Conservation (phyloP, 176 grass and related monocot genomes). For the Oryza brachyantha region DNA sequence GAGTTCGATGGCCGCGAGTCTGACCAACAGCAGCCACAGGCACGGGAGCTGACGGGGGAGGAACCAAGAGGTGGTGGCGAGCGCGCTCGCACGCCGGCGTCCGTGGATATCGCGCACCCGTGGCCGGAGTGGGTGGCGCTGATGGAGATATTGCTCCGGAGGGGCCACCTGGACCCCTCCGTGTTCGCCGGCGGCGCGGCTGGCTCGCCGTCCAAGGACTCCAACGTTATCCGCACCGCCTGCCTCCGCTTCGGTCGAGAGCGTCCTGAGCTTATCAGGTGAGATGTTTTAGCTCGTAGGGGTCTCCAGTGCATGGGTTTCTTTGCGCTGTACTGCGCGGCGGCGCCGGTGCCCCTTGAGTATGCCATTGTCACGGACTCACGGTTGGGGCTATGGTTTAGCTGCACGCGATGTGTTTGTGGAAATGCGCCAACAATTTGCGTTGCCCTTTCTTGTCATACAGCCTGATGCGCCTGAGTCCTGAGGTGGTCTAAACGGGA, state of each 20-base stretch:
- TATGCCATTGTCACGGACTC: not conserved
- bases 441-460: not conserved
- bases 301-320: not conserved
- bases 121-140: constrained; percentile 71
- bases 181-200: constrained; percentile 16
- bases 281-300: not conserved
- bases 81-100: not conserved
- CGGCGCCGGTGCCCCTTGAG: not conserved
- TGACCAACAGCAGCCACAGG: not conserved
- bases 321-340: not conserved
- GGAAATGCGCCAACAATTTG: constrained; percentile 28
- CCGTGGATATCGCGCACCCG: constrained; percentile 62
- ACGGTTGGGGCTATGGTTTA: not conserved
- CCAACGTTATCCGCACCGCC: constrained; percentile 63
- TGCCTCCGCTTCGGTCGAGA: constrained; percentile 72
- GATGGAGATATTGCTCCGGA: constrained; percentile 63
- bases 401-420: constrained; percentile 43
- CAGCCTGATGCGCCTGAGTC: not conserved
- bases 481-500: not conserved
- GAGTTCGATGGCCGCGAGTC: constrained; percentile 43
- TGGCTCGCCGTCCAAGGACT: constrained; percentile 44
- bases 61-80: not conserved
- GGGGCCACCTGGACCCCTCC: constrained; percentile 48
- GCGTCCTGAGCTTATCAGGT: constrained; percentile 62
- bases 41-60: not conserved